phyloP scores from a whole-genome alignment of 768 basidiomycete species.

The Dentipellis sp. region DNA sequence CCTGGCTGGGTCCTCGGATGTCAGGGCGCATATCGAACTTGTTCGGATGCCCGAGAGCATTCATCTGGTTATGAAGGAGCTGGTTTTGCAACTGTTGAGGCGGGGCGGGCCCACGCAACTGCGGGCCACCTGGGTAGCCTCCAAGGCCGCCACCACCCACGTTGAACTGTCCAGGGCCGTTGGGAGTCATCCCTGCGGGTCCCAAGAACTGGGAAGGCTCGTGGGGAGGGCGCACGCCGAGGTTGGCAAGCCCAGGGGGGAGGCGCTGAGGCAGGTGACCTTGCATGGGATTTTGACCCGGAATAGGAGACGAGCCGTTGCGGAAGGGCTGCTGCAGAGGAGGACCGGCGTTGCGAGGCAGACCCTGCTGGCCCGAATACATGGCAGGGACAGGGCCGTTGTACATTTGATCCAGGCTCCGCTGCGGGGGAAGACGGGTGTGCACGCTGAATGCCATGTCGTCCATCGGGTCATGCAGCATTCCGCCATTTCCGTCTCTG shows the following conservation, averaged over 20 bases:
- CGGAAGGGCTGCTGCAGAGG: conserved; percentile 56
- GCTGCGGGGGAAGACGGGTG: conserved; percentile 38
- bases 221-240: conserved; percentile 75
- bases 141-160: conserved; percentile 22
- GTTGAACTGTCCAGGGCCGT: conserved; percentile 27
- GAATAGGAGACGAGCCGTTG: conserved; percentile 58
- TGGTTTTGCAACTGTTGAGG: conserved; percentile 35
- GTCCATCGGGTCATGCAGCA: conserved; percentile 46
- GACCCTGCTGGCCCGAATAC: conserved; percentile 42
- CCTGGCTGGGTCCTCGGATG: conserved; percentile 39
- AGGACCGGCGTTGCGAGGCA: conserved; percentile 41
- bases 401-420: conserved; percentile 49
- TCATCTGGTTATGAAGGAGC: conserved; percentile 39
- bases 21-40: conserved; percentile 55
- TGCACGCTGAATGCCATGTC: conserved; percentile 59
- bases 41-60: conserved; percentile 41
- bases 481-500: conserved; percentile 35
- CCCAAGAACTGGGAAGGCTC: conserved; percentile 58
- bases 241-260: conserved; percentile 74
- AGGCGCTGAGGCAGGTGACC: conserved; percentile 47
- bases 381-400: conserved; percentile 36
- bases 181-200: background rate
- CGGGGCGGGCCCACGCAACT: conserved; percentile 41
- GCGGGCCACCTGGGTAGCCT: conserved; percentile 23
- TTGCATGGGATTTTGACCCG: conserved; percentile 35